A percentile compares a stretch with the other conserved stretches of the same genome.
phyloP scores from a whole-genome alignment of 2,329 filamentous ascomycete species.

The Sclerotinia subarctica region DNA sequence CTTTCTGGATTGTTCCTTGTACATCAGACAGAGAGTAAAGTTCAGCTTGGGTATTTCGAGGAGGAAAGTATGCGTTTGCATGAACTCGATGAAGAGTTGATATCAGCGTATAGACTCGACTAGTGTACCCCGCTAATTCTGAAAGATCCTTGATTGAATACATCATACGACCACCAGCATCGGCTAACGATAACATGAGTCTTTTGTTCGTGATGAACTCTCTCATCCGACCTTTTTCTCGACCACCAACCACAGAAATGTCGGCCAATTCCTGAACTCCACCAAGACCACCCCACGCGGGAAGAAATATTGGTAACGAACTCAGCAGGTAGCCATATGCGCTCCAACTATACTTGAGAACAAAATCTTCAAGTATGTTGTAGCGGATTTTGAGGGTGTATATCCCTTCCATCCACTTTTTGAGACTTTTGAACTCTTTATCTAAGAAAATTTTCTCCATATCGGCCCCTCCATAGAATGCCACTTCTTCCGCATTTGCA shows the following conservation, averaged over 20 bases:
- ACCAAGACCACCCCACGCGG: constrained; percentile 85
- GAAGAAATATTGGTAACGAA: constrained; percentile 88
- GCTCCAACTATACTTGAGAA: constrained; percentile 98
- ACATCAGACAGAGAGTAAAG: constrained; percentile 87
- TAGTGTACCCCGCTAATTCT: constrained; percentile 93
- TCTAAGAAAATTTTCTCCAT: constrained; percentile 94
- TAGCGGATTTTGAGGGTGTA: constrained; percentile 98
- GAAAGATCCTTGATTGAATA: constrained; percentile 98
- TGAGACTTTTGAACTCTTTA: constrained; percentile 86
- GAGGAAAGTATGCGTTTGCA: constrained; percentile 78
- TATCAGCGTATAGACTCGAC: constrained; percentile 91
- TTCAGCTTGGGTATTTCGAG: constrained; percentile 65
- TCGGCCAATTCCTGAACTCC: constrained; percentile 65
- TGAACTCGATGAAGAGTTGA: constrained; percentile 92
- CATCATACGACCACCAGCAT: constrained; percentile 98
- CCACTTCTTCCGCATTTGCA: constrained; percentile 95
- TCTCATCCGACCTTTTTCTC: constrained; percentile 87
- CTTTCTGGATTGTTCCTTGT: constrained; percentile 89
- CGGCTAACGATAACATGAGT: constrained; percentile 93
- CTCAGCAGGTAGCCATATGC: constrained; percentile 94
- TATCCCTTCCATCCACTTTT: constrained; percentile 96
- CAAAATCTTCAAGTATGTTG: constrained; percentile 98
- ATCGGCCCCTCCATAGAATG: constrained; percentile 93
- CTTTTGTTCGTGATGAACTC: constrained; percentile 99
- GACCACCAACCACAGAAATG: constrained; percentile 49